Conservation (phyloP, 768 basidiomycete genomes). For the Pleurotus eryngii region DNA sequence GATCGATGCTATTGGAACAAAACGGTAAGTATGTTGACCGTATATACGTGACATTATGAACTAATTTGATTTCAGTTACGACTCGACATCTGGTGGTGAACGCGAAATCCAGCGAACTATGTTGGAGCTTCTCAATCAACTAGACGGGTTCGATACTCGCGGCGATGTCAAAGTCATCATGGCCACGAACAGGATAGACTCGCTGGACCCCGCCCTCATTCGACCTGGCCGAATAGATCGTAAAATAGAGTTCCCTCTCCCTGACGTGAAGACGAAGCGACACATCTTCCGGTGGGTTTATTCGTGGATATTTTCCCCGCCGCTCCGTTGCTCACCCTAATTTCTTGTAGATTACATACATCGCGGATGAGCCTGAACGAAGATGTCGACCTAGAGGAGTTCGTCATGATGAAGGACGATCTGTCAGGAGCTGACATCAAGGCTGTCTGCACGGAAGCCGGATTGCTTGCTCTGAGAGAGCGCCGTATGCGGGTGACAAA, state of each 20-base stretch:
- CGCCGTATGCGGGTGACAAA: constrained; percentile 93
- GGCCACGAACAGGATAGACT: constrained; percentile 98
- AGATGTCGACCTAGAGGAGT: constrained; percentile 95
- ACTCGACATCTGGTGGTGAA: constrained; percentile 97
- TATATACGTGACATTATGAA: constrained; percentile 6
- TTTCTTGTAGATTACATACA: constrained; percentile 69
- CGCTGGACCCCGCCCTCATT: constrained; percentile 95
- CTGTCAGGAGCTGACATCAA: constrained; percentile 98
- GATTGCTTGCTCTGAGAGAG: constrained; percentile 89
- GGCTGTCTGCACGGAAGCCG: constrained; percentile 99
- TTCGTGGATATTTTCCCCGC: background rate
- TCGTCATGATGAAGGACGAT: constrained; percentile 94
- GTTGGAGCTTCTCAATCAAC: constrained; percentile 96
- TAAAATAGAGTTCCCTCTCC: constrained; percentile 97
- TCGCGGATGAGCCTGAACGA: constrained; percentile 86
- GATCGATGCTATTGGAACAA: constrained; percentile 97
- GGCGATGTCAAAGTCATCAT: constrained; percentile 99
- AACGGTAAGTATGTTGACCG: constrained; percentile 58
- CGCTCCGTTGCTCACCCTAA: constrained; percentile 8
- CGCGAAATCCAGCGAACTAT: constrained; percentile 99
- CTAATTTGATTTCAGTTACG: constrained; percentile 60
- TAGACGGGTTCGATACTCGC: constrained; percentile 98
- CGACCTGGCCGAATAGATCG: constrained; percentile 98
- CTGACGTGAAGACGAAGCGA: constrained; percentile 97
- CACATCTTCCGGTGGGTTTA: constrained; percentile 85